phyloP scores from a whole-genome alignment of 306 rosid species.

The Argentina anserina region DNA sequence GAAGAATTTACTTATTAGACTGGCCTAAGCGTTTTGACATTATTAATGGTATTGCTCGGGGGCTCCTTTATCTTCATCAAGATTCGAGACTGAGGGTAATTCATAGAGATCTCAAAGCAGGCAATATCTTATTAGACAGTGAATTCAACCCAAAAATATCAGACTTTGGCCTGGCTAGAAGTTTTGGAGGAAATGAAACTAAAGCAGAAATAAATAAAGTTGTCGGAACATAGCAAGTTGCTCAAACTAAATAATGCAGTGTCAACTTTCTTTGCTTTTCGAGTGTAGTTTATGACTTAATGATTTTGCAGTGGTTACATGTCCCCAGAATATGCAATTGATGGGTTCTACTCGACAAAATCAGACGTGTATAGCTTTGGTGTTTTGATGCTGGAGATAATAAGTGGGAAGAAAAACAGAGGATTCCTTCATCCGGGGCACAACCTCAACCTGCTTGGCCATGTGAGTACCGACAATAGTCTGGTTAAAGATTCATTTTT shows the following conservation, averaged over 20 bases:
- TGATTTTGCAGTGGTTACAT: slow-evolving; percentile 26
- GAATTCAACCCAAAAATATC: slow-evolving; percentile 33
- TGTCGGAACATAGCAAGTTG: slow-evolving; percentile 35
- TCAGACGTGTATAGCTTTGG: slow-evolving; percentile 15
- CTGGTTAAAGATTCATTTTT: background rate
- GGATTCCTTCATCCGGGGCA: background rate
- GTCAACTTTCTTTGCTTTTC: background rate
- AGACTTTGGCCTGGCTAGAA: slow-evolving; percentile 30
- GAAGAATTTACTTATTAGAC: background rate
- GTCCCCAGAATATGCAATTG: slow-evolving; percentile 12
- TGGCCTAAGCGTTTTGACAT: slow-evolving; percentile 16
- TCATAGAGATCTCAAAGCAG: slow-evolving; percentile 31
- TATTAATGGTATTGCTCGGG: slow-evolving; percentile 23
- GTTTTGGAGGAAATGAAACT: slow-evolving; percentile 21
- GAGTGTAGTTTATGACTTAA: background rate
- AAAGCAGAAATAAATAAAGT: slow-evolving; percentile 19
- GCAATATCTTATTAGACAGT: slow-evolving; percentile 26
- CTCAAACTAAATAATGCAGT: no score
- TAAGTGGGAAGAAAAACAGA: slow-evolving; percentile 3
- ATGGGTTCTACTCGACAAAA: slow-evolving; percentile 12
- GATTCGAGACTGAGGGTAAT: slow-evolving; percentile 35
- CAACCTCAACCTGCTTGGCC: slow-evolving; percentile 9
- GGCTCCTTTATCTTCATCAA: slow-evolving; percentile 32
- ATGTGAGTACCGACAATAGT: slow-evolving; percentile 7
- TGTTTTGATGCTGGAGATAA: slow-evolving; percentile 23